phyloP scores from a whole-genome alignment of 306 rosid genomes.

The Cucurbita ficifolia region DNA sequence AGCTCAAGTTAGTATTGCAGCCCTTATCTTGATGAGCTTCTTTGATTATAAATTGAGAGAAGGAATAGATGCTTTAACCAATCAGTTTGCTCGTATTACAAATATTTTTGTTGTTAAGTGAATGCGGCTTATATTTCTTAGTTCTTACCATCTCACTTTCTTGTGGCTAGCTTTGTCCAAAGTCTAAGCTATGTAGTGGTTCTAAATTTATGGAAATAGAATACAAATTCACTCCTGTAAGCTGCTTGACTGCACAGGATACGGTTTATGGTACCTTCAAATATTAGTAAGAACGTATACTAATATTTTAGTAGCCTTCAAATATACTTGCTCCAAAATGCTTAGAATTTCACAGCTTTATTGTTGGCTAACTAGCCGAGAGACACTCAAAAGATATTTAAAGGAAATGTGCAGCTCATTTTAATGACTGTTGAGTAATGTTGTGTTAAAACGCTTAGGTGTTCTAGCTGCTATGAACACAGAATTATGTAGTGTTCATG shows the following conservation, averaged over 20 bases:
- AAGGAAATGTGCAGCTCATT: not conserved
- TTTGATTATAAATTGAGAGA: not conserved
- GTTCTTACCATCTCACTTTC: not conserved
- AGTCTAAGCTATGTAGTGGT: not conserved
- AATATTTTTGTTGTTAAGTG: not conserved
- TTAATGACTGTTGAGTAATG: not conserved
- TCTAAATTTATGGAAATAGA: not conserved
- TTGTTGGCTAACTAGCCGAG: not conserved
- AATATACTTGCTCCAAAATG: not conserved
- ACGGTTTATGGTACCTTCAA: not conserved
- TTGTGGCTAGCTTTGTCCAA: not conserved
- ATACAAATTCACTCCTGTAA: not conserved
- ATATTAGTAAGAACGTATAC: not conserved
- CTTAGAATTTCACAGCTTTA: not conserved
- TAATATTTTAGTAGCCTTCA: not conserved
- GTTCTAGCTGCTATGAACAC: not conserved
- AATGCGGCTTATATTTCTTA: not conserved
- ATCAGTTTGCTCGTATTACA: not conserved
- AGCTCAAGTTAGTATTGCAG: slow-evolving; percentile 37
- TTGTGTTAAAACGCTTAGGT: not conserved
- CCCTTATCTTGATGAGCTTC: not conserved
- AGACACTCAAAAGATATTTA: not conserved
- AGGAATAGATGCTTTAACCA: not conserved
- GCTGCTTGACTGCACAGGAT: not conserved
- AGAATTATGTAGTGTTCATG: not conserved